These are phyloP conservation scores for Penicillium waksmanii DNA, from an alignment of 495 filamentous ascomycete genomes.

Conservation along the genomic window DNA sequence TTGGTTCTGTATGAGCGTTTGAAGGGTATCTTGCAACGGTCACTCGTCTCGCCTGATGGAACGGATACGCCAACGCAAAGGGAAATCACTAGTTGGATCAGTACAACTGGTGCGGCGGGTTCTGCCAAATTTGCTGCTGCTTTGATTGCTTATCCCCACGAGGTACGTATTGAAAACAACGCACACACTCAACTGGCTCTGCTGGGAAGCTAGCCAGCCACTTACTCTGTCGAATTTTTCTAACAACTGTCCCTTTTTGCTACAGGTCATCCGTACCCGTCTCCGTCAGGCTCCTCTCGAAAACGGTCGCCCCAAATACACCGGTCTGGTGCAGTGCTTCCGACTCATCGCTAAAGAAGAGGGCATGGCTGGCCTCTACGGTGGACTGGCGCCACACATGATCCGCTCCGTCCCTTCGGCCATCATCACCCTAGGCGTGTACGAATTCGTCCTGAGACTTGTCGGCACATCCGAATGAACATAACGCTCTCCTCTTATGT, in stretches of 20 bases:
- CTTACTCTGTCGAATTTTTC: background rate
- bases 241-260: background rate
- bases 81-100: conserved; percentile 40
- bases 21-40: conserved; percentile 64
- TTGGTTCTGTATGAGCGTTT: conserved; percentile 87
- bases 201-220: too few species aligned
- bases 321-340: conserved; percentile 81
- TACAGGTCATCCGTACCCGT: conserved; percentile 75
- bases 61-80: conserved; percentile 30
- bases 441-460: conserved; percentile 76
- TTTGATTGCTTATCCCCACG: conserved; percentile 84
- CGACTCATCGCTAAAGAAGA: conserved; percentile 81
- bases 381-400: conserved; percentile 84
- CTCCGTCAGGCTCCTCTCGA: conserved; percentile 78
- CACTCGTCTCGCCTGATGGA: conserved; percentile 50
- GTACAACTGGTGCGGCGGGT: conserved; percentile 71
- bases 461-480: conserved; percentile 21
- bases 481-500: background rate
- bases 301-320: conserved; percentile 77
- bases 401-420: conserved; percentile 85
- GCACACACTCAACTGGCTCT: background rate
- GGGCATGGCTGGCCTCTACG: conserved; percentile 79
- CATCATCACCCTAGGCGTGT: conserved; percentile 90
- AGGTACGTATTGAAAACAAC: conserved; percentile 53
- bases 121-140: conserved; percentile 81